Evolutionary conservation across 2,329 filamentous ascomycete species (phyloP).

Genomic region (Annulohypoxylon truncatum): DNA sequence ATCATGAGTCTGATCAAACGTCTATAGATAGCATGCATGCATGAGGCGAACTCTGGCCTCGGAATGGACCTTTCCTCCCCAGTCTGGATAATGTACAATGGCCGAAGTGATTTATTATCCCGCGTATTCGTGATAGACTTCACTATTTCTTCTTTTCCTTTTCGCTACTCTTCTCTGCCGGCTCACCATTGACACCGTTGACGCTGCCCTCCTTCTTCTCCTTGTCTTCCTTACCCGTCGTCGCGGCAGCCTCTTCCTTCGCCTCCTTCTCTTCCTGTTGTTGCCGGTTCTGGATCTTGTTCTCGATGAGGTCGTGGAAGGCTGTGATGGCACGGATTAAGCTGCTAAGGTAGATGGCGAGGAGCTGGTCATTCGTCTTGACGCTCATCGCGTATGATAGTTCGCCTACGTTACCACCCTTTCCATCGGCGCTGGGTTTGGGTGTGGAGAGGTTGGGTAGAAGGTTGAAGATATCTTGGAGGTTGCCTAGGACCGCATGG

Average conservation of each 20-base stretch:
- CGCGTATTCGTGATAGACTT: conserved; percentile 37
- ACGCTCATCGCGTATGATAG: conserved; percentile 96
- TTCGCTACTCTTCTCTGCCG: conserved; percentile 53
- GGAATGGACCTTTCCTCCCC: conserved; percentile 17
- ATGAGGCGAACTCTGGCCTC: conserved; percentile 25
- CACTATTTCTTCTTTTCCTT: conserved; percentile 62
- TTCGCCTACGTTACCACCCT: conserved; percentile 73
- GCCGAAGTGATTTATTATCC: conserved; percentile 27
- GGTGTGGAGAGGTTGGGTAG: conserved; percentile 94
- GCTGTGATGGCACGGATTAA: conserved; percentile 97
- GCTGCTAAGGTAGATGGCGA: conserved; percentile 97
- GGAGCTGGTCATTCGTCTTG: conserved; percentile 99
- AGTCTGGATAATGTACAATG: conserved; percentile 44
- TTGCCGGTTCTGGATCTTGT: conserved; percentile 99
- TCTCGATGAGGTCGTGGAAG: conserved; percentile 99
- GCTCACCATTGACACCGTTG: conserved; percentile 67
- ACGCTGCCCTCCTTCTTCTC: conserved; percentile 56
- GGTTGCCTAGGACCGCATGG: conserved; percentile 94
- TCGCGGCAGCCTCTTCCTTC: conserved; percentile 65
- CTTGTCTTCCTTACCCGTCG: conserved; percentile 69
- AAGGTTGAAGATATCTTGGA: conserved; percentile 99
- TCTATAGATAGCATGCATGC: conserved; percentile 37
- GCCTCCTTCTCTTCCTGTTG: conserved; percentile 95
- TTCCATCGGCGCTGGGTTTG: conserved; percentile 69
- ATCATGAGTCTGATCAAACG: conserved; percentile 18